Evolutionary conservation across 768 basidiomycete species (phyloP).

Genomic region (Nidularia pulvinata): DNA sequence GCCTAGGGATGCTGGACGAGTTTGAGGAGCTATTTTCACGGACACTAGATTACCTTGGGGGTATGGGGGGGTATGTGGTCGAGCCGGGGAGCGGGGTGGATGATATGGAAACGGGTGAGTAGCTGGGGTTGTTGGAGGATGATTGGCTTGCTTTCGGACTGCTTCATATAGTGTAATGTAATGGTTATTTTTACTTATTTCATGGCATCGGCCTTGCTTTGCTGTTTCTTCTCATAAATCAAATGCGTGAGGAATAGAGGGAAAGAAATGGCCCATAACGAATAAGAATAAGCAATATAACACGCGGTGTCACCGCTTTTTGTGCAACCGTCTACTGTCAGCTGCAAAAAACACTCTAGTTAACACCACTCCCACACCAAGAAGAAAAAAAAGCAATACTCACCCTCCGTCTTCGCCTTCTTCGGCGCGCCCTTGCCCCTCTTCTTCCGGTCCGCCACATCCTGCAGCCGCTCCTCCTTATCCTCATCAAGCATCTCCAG

Average conservation of each 20-base stretch:
- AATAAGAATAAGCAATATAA: background rate
- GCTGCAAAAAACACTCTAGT: conserved; percentile 9
- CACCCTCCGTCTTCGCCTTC: conserved; percentile 74
- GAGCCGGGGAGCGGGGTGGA: conserved; percentile 9
- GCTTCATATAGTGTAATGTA: no score
- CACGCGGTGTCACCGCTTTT: conserved; percentile 17
- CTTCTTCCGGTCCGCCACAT: conserved; percentile 65
- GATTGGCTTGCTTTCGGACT: no score
- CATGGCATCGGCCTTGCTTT: no score
- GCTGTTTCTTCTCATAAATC: no score
- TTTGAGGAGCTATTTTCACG: conserved; percentile 65
- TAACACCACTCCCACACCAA: background rate
- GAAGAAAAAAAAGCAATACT: conserved; percentile 16
- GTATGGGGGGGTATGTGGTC: conserved; percentile 28
- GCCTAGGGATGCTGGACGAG: conserved; percentile 55
- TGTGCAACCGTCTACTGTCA: conserved; percentile 23
- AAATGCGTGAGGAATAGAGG: no score
- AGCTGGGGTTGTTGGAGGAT: no score
- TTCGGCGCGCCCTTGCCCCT: conserved; percentile 85
- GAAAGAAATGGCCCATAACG: no score
- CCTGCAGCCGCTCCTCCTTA: conserved; percentile 68
- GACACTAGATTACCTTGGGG: conserved; percentile 62
- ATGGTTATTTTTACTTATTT: no score
- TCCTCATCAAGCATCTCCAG: conserved; percentile 62
- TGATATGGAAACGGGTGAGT: no score